Evolutionary conservation across 108 stramenopile genomes (phyloP).

Genomic region (Asterionellopsis glacialis): DNA sequence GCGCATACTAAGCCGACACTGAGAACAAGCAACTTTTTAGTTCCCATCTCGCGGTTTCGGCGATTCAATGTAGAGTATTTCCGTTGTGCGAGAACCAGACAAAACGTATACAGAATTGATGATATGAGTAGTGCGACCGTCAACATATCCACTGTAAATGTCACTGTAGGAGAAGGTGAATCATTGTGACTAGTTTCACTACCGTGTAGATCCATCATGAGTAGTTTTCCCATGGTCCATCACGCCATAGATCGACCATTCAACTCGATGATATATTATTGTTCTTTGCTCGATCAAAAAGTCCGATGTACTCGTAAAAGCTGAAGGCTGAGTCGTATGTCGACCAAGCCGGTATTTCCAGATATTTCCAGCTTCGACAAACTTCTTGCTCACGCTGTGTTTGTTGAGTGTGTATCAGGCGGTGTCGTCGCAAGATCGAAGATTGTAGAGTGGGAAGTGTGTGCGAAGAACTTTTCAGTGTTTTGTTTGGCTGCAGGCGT

Average conservation of each 20-base stretch:
- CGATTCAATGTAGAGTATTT: slow-evolving; percentile 35
- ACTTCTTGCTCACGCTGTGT: too few species aligned
- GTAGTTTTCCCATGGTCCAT: neutral
- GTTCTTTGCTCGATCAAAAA: neutral
- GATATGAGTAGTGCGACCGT: slow-evolving; percentile 42
- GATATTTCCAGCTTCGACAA: too few species aligned
- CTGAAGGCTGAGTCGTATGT: too few species aligned
- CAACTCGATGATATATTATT: slow-evolving; percentile 1
- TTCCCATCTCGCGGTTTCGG: slow-evolving; percentile 26
- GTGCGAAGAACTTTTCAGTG: too few species aligned
- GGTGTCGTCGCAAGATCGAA: too few species aligned
- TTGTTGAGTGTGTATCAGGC: too few species aligned
- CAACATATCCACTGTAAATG: slow-evolving; percentile 45
- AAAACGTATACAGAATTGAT: slow-evolving; percentile 44
- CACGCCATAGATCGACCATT: neutral
- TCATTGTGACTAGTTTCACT: neutral
- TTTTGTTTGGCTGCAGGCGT: too few species aligned
- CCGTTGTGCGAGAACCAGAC: slow-evolving; percentile 41
- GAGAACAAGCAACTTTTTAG: slow-evolving; percentile 76
- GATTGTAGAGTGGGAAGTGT: too few species aligned
- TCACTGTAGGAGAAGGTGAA: slow-evolving; percentile 10
- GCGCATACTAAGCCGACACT: slow-evolving; percentile 68
- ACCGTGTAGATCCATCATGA: neutral
- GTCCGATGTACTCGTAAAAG: too few species aligned
- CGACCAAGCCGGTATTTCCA: too few species aligned